phyloP scores from a whole-genome alignment of 116 monocot genomes.

The Thalassia testudinum region DNA sequence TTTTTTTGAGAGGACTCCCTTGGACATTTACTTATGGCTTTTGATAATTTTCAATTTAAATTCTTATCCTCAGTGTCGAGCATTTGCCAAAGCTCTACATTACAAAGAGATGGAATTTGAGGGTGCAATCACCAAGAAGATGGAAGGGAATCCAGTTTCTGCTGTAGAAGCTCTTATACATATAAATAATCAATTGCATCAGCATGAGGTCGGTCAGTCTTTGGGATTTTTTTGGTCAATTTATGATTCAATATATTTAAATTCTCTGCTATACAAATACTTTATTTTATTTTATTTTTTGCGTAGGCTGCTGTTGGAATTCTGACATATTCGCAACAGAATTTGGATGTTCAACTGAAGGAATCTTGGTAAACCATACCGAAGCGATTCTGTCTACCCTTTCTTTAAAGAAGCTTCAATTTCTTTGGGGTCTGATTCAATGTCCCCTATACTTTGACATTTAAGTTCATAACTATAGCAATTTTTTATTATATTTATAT shows the following conservation, averaged over 20 bases:
- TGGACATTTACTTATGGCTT: neutral
- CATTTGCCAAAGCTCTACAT: constrained; percentile 97
- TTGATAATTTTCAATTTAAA: neutral
- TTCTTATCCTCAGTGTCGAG: constrained; percentile 56
- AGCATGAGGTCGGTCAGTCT: constrained; percentile 98
- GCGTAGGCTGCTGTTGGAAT: constrained; percentile 90
- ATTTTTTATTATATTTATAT: too few relatives aligned
- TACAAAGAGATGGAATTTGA: constrained; percentile 99
- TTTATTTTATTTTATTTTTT: constrained; percentile 3
- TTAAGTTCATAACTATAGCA: too few relatives aligned
- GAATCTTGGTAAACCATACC: constrained; percentile 65
- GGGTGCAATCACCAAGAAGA: constrained; percentile 78
- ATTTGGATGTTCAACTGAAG: constrained; percentile 89
- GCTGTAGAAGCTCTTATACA: constrained; percentile 97
- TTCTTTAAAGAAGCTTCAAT: too few relatives aligned
- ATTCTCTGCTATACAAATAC: too few relatives aligned
- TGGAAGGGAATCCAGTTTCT: constrained; percentile 91
- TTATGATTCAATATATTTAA: neutral
- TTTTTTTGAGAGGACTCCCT: too few relatives aligned
- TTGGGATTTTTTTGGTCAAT: too few relatives aligned
- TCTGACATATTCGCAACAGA: constrained; percentile 83
- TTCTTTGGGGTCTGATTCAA: too few relatives aligned
- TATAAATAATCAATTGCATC: constrained; percentile 96
- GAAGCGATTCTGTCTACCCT: too few relatives aligned
- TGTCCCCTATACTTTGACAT: too few relatives aligned